Evolutionary conservation across 2,329 filamentous ascomycete species (phyloP), one percentile per base, ranked within the genome.

Genomic region (Cadophora luteo-olivacea): DNA sequence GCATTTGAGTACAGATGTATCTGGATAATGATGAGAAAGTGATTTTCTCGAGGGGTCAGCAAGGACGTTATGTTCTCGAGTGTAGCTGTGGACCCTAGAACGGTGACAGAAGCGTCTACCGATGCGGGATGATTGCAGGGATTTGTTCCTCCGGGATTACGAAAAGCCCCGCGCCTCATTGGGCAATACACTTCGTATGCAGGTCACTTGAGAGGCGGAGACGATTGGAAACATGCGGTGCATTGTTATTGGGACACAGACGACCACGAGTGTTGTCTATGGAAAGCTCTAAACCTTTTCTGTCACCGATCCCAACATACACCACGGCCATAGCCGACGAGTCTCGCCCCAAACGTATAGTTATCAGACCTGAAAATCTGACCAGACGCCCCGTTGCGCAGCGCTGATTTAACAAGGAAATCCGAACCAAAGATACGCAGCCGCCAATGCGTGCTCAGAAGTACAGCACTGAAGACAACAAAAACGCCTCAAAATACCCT

Each of bases 301-400:
- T 62, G 61, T 69, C 49, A 69, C 68, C 68, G 68, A 57, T 29
- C 8, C 33, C 41, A 61, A 51, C 58, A 63, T 63, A 63, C 65
- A 67, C 49, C n/a, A 33, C 49, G 33, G 38, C 60, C 41, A 57
- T 48, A n/a, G 19, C 55, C 32, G 14, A 55, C 48, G 12, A 45
- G 2, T 19, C 24, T 33, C 54, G 45, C 22, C 48, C 41, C 14
- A 55, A 32, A 52, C 38, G 55, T 62, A 49, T 45, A n/a, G 16
- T 36, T 33, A 38, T 9, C 36, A 55, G 60, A 67, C 65, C 51
- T 67, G 24, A 58, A 48, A 63, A 48, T 63, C 64, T n/a, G 9
- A 24, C 57, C 52, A 58, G 25, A 55, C 49, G 62, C 62, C 62
- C 62, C 45, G 51, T 58, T 57, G 16, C 48, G 57, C 45, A 51